Evolutionary conservation across 2,329 filamentous ascomycete genomes (phyloP).

Genomic region (Pleurostoma richardsiae): DNA sequence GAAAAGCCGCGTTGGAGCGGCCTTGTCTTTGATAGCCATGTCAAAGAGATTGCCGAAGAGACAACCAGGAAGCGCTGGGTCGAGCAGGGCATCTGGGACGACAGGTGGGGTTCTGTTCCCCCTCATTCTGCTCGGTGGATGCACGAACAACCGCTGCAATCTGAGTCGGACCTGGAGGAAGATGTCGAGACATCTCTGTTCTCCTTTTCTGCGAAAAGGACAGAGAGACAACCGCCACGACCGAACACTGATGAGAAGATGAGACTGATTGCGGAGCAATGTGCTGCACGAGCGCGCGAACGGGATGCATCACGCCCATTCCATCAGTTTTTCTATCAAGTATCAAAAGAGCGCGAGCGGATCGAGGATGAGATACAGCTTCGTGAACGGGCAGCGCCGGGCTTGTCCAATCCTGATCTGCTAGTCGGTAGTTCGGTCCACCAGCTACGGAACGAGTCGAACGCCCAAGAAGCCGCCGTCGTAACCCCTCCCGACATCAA

Average conservation of each 20-base stretch:
- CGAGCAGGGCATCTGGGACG: slow-evolving; percentile 14
- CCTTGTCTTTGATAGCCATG: neutral
- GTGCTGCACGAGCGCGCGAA: neutral
- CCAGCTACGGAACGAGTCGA: neutral
- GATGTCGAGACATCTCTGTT: neutral
- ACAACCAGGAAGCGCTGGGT: slow-evolving; percentile 11
- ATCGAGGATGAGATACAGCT: neutral
- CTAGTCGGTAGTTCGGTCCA: neutral
- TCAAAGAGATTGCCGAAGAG: neutral
- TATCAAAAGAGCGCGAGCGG: neutral
- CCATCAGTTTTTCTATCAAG: neutral
- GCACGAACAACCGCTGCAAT: neutral
- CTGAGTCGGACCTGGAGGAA: neutral
- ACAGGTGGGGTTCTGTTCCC: slow-evolving; percentile 6
- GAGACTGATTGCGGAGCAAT: neutral
- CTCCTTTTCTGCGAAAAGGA: neutral
- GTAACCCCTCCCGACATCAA: neutral
- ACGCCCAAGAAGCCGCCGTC: neutral
- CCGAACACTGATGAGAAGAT: neutral
- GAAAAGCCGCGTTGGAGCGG: neutral
- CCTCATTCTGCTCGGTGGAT: neutral
- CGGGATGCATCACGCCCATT: neutral
- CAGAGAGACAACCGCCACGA: neutral
- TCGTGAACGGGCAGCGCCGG: neutral
- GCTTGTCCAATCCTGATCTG: neutral